Base-by-base conservation (phyloP, 352 stramenopile species). In the Phytophthora ramorum region DNA sequence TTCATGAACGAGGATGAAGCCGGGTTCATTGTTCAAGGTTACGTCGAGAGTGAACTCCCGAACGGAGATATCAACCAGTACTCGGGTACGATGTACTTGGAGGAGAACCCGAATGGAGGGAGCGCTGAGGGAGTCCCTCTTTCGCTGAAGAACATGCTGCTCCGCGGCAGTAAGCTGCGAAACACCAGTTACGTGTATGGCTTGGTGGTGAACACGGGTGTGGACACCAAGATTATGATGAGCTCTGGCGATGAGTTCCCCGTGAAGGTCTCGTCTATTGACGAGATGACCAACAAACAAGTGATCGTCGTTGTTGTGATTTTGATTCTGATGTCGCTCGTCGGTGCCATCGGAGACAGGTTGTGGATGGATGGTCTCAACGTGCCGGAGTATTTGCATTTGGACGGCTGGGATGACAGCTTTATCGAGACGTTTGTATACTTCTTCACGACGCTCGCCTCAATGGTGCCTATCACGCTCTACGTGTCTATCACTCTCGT, bases 181-280 rank as follows among this genome's bases (percentile, higher is more conserved):
- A 97, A 98, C 63, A 98, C 93, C 7, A 89, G 89, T 26, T 96
- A 58, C 35, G 82, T 90, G 4, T 95, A 95, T 32, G 96, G 93
- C 0, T 60, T 99, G 7, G 96, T 98, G 5, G 78, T 98, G 9
- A 98, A 98, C 70, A 98, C 93, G 7, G 94, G 93, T 22, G 74
- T 96, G 28, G 93, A 98, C 55, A 84, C 80, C 6, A 98, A 98
- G 69, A 96, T 98, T 51, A 96, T 97, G 82, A 93, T 93, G 87
- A 97, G 85, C 61, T 92, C 87, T 2, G 85, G 83, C 2, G 81
- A 95, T 44, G 87, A 91, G 44, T 92, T 92, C 56, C 79, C 87
- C 2, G 74, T 93, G 2, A 96, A 96, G 63, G n/a, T 91, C 13
- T 92, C 80, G 9, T 92, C 85, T 7, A 93, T 96, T 59, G 84